Percentiles rank a stretch among this genome's conserved stretches.
These are phyloP conservation scores for Melaleuca alternifolia DNA, from an alignment of 345 rosid species.

Conservation along the genomic window DNA sequence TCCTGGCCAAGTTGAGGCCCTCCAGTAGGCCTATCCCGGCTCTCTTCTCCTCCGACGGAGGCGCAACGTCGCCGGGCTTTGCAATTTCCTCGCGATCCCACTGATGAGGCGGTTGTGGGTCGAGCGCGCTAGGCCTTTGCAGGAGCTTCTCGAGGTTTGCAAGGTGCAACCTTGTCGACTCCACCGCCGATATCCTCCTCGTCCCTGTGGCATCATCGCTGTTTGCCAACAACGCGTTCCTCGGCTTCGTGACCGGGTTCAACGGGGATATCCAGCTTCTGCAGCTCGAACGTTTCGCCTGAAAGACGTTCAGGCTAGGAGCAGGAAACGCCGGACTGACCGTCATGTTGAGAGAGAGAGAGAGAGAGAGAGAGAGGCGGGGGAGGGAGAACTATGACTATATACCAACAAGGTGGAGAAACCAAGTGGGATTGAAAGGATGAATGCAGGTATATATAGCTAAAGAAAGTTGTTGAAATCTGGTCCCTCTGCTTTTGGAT, in stretches of 20 bases:
- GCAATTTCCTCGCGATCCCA: neutral
- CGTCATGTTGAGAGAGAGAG: conserved; percentile 21
- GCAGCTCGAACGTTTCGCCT: conserved; percentile 35
- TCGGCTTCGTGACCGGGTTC: conserved; percentile 15
- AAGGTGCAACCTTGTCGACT: conserved; percentile 25
- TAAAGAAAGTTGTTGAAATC: neutral
- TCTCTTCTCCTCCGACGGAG: neutral
- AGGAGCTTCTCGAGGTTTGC: conserved; percentile 65
- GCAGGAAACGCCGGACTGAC: conserved; percentile 34
- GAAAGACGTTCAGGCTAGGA: conserved; percentile 24
- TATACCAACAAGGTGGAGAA: neutral
- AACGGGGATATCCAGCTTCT: conserved; percentile 37
- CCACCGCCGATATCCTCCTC: neutral
- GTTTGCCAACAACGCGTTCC: neutral
- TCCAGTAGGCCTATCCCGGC: conserved; percentile 26
- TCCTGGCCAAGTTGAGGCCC: conserved; percentile 44
- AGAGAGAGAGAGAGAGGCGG: neutral
- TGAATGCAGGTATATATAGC: neutral
- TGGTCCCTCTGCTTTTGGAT: neutral
- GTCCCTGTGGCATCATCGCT: neutral
- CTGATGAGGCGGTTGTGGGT: neutral
- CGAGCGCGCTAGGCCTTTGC: conserved; percentile 9
- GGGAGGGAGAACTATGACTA: neutral
- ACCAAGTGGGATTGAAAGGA: neutral
- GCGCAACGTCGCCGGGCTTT: neutral